phyloP scores from a whole-genome alignment of 305 asterid species.

The Fraxinus sp. region DNA sequence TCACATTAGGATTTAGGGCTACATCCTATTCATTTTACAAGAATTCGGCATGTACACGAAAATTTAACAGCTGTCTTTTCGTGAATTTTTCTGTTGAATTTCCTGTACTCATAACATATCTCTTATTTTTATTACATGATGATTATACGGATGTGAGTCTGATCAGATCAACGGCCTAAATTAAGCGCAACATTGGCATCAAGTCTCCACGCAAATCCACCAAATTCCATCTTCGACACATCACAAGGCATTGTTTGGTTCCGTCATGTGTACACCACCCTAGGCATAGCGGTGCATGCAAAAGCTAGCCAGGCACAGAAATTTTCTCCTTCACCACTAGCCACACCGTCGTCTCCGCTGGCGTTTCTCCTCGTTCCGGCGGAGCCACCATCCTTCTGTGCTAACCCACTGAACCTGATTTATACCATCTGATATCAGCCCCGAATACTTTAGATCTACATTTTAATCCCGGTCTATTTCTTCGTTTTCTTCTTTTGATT shows the following conservation, averaged over 20 bases:
- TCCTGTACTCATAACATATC: no score
- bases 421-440: conserved; percentile 25
- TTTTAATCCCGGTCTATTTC: no score
- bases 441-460: not conserved
- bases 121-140: not conserved
- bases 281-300: conserved; percentile 20
- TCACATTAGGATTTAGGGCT: not conserved
- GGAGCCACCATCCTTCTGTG: conserved; percentile 28
- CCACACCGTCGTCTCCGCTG: conserved; percentile 19
- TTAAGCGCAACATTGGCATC: conserved; percentile 7
- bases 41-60: no score
- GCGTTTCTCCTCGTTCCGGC: not conserved
- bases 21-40: not conserved
- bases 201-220: conserved; percentile 25
- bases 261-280: conserved; percentile 11
- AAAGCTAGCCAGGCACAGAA: not conserved
- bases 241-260: conserved; percentile 23
- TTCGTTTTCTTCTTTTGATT: no score
- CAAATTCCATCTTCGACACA: conserved; percentile 23
- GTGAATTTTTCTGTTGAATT: no score
- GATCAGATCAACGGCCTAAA: not conserved
- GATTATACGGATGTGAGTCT: not conserved
- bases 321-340: not conserved
- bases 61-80: no score
- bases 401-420: conserved; percentile 28